Evolutionary conservation across 768 basidiomycete genomes (phyloP), one percentile per base, ranked within the genome.

Genomic region (Glaciozyma antarctica): DNA sequence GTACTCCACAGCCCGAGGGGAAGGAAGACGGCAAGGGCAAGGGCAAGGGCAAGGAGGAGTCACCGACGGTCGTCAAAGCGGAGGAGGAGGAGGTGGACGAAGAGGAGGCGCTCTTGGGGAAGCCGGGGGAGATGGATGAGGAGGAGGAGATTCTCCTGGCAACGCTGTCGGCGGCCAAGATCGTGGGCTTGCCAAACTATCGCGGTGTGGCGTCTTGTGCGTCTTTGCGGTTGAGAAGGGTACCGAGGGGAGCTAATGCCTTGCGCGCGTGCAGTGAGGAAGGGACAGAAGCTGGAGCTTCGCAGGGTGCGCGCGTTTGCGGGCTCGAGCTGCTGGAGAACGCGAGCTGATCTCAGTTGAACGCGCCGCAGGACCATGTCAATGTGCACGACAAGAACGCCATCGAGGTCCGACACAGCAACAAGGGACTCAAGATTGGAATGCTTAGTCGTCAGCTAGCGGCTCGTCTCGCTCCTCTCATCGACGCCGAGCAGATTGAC

Each of bases 331-430:
- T 28, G 28, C 26, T 28, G 28, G 26, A 17, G n/a, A 24, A 6
- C 44, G 8, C 26, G 7, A 16, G 22, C 34, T 28, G 24, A 30
- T 43, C 12, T 24, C 21, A 1, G 6, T 45, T 0, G 24, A 21
- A 12, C 2, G 5, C 13, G 5, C 3, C 24, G 49, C 61, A 70
- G 69, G 70, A 71, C 30, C 62, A 62, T 17, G 26, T 58, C 59
- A 71, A 71, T 55, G 58, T 65, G 3, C 30, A 47, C 19, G 70
- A 71, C 65, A 45, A 26, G 24, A 68, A 71, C 57, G 70, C 70
- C 8, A 65, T 71, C 52, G 70, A 65, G 43, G 70, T 67, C 0
- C 45, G 70, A 3, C 60, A 68, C 12, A 28, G 47, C 44, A 47
- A 47, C 2, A 32, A 65, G 19, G 70, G 70, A 0, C 48, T 45